These are phyloP conservation scores for Paspalum vaginatum DNA, from an alignment of 176 grass and related monocot species.

Conservation along the genomic window DNA sequence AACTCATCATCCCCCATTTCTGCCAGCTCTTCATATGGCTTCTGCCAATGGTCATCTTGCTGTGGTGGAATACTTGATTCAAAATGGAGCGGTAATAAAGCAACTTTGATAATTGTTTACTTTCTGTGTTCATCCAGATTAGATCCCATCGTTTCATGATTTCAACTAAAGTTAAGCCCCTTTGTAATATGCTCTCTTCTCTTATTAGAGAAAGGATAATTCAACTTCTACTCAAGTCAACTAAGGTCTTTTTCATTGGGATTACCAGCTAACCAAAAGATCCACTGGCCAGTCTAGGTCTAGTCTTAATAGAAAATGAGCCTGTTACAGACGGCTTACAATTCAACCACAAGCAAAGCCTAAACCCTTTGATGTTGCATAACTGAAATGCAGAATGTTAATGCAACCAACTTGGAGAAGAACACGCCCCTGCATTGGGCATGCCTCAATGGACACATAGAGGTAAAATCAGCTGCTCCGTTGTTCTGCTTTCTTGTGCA, in stretches of 20 bases:
- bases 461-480: conserved; percentile 44
- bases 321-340: neutral
- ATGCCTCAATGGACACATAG: conserved; percentile 88
- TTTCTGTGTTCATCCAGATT: neutral
- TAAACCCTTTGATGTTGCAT: neutral
- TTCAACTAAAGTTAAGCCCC: neutral
- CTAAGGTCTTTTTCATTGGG: neutral
- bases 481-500: neutral
- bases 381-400: conserved; percentile 69
- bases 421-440: conserved; percentile 93
- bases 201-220: neutral
- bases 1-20: conserved; percentile 24
- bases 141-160: conserved; percentile 4
- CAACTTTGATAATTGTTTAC: neutral
- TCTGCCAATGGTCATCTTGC: conserved; percentile 87
- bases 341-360: conserved; percentile 4
- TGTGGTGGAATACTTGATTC: conserved; percentile 91
- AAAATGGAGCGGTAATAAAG: conserved; percentile 74
- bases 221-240: neutral
- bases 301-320: neutral
- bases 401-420: conserved; percentile 78
- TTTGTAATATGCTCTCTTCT: neutral
- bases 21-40: conserved; percentile 92
- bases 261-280: neutral
- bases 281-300: neutral